A percentile compares a stretch with the other conserved stretches of the same genome.
phyloP scores from a whole-genome alignment of 176 grass and related monocot genomes.

The Stipa capillata region DNA sequence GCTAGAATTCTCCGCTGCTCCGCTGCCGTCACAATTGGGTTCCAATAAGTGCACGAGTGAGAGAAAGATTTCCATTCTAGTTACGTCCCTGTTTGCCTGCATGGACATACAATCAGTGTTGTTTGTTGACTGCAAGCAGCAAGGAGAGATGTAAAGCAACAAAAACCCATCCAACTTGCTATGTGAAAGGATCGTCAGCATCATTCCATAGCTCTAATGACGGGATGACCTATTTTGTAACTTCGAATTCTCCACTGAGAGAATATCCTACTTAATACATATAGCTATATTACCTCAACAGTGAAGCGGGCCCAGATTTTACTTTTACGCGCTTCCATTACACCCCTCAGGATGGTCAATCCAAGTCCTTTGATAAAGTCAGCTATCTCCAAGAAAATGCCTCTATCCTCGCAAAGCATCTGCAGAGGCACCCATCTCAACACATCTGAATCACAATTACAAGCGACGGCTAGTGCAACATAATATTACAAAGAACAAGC shows the following conservation, averaged over 20 bases:
- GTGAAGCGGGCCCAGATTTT: slow-evolving; percentile 84
- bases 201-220: background rate
- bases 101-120: background rate
- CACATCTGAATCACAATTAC: background rate
- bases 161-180: background rate
- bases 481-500: slow-evolving; percentile 7
- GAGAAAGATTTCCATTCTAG: slow-evolving; percentile 73
- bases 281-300: slow-evolving; percentile 49
- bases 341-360: slow-evolving; percentile 78
- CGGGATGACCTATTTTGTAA: background rate
- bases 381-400: slow-evolving; percentile 84
- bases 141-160: background rate
- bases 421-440: slow-evolving; percentile 18
- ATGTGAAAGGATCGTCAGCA: background rate
- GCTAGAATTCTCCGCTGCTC: slow-evolving; percentile 24
- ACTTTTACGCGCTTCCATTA: slow-evolving; percentile 69
- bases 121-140: background rate
- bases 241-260: too few relatives aligned
- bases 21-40: slow-evolving; percentile 27
- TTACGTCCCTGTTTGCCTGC: slow-evolving; percentile 75
- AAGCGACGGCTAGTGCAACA: background rate
- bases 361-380: slow-evolving; percentile 74
- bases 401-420: slow-evolving; percentile 81
- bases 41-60: slow-evolving; percentile 61
- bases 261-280: too few relatives aligned